Evolutionary conservation across 345 rosid genomes (phyloP).

Genomic region (Conringia planisiliqua): DNA sequence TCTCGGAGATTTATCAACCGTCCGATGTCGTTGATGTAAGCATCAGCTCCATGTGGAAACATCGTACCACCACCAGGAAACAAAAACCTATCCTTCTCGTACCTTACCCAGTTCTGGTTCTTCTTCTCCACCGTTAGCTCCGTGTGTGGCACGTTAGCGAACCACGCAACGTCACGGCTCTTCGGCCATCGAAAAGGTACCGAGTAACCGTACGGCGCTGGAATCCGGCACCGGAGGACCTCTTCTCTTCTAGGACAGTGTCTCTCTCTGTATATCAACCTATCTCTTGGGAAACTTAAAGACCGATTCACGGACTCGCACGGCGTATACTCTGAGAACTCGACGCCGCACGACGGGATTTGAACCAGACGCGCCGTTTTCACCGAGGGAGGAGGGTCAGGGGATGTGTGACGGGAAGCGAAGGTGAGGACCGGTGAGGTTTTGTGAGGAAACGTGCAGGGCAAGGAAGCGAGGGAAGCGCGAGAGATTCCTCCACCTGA

Average conservation of each 20-base stretch:
- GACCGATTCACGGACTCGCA: slow-evolving; percentile 72
- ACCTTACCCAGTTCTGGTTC: slow-evolving; percentile 77
- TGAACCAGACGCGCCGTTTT: slow-evolving; percentile 36
- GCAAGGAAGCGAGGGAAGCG: slow-evolving; percentile 15
- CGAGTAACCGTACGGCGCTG: slow-evolving; percentile 71
- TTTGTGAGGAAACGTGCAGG: slow-evolving; percentile 27
- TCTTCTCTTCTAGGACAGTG: slow-evolving; percentile 37
- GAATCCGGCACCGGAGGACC: slow-evolving; percentile 49
- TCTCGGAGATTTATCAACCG: slow-evolving; percentile 64
- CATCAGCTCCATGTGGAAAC: slow-evolving; percentile 80
- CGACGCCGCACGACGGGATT: slow-evolving; percentile 56
- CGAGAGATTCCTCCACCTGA: slow-evolving; percentile 19
- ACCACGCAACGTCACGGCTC: slow-evolving; percentile 78
- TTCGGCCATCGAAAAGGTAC: slow-evolving; percentile 79
- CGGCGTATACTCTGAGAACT: slow-evolving; percentile 63
- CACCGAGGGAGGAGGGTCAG: slow-evolving; percentile 36
- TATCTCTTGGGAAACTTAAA: slow-evolving; percentile 46
- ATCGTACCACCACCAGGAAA: slow-evolving; percentile 97
- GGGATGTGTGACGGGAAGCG: slow-evolving; percentile 49
- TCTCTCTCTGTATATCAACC: slow-evolving; percentile 70
- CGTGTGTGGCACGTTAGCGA: slow-evolving; percentile 79
- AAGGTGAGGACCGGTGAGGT: slow-evolving; percentile 42
- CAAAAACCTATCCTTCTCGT: slow-evolving; percentile 53
- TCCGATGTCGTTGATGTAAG: slow-evolving; percentile 69
- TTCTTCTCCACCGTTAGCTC: slow-evolving; percentile 79